Evolutionary conservation across 202 grass and related monocot species (phyloP).

Genomic region (Saccharum hybrid): DNA sequence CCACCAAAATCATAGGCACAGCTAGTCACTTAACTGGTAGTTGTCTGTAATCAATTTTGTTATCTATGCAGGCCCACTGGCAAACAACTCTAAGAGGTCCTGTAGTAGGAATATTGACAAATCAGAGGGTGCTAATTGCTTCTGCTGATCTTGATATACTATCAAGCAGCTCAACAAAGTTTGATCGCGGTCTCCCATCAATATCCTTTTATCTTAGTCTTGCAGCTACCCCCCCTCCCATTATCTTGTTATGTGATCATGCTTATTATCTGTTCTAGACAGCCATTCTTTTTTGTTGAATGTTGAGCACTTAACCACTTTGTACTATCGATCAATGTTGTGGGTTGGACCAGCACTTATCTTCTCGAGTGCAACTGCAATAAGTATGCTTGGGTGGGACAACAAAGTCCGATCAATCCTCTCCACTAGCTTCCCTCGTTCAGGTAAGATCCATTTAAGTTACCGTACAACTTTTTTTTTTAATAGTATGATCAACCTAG

Average conservation of each 20-base stretch:
- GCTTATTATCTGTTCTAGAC: constrained; percentile 29
- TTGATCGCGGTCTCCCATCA: constrained; percentile 83
- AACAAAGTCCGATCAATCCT: constrained; percentile 93
- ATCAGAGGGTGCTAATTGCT: constrained; percentile 88
- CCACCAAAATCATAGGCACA: constrained; percentile 8
- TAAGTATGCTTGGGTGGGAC: constrained; percentile 98
- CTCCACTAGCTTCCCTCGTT: constrained; percentile 87
- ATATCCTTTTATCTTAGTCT: constrained; percentile 71
- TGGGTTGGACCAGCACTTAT: constrained; percentile 97
- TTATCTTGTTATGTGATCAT: constrained; percentile 32
- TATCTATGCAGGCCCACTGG: constrained; percentile 78
- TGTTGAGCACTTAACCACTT: constrained; percentile 55
- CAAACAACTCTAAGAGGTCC: constrained; percentile 85
- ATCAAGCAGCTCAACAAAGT: constrained; percentile 89
- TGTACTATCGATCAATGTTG: constrained; percentile 79
- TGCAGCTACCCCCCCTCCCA: neutral
- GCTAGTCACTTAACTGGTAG: neutral
- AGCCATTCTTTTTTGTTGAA: constrained; percentile 46
- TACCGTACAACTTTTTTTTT: constrained; percentile 3
- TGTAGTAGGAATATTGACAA: constrained; percentile 94
- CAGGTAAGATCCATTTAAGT: constrained; percentile 52
- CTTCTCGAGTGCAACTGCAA: constrained; percentile 85
- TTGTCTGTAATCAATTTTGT: constrained; percentile 36
- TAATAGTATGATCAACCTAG: neutral
- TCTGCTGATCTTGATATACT: constrained; percentile 92